Percentiles rank a stretch among this genome's conserved stretches.
These are phyloP conservation scores for Neurospora sp. DNA, from an alignment of 495 filamentous ascomycete genomes.

Conservation along the genomic window DNA sequence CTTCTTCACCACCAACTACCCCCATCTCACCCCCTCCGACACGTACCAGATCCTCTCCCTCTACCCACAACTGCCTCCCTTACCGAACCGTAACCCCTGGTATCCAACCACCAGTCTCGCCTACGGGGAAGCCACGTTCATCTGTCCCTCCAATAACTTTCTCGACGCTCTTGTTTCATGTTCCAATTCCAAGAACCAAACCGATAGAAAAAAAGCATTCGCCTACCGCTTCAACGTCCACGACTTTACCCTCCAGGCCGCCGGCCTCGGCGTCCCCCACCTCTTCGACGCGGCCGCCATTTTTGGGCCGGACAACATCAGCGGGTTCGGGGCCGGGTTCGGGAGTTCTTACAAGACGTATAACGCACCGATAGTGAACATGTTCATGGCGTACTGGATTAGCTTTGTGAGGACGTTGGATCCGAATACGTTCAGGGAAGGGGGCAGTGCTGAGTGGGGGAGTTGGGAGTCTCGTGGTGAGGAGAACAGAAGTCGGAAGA, in stretches of 20 bases:
- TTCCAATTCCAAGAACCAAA: neutral
- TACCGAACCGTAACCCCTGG: constrained; percentile 23
- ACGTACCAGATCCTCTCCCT: constrained; percentile 26
- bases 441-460: constrained; percentile 23
- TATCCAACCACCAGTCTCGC: constrained; percentile 36
- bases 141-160: constrained; percentile 43
- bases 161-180: constrained; percentile 13
- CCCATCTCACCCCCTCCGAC: constrained; percentile 35
- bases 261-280: constrained; percentile 9
- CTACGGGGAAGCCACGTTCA: constrained; percentile 55
- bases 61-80: constrained; percentile 16
- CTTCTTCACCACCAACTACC: constrained; percentile 40
- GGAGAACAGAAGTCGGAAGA: constrained; percentile 20
- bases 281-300: constrained; percentile 32
- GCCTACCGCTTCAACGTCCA: constrained; percentile 21
- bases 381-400: constrained; percentile 33
- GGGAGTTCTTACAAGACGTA: constrained; percentile 20
- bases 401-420: constrained; percentile 31
- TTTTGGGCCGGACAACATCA: constrained; percentile 30
- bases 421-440: constrained; percentile 16
- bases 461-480: constrained; percentile 13
- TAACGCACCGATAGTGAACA: constrained; percentile 22
- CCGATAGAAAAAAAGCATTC: neutral
- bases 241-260: constrained; percentile 9
- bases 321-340: constrained; percentile 7